These are phyloP conservation scores for Naganishia randhawae DNA, from an alignment of 768 basidiomycete species.

Conservation along the genomic window DNA sequence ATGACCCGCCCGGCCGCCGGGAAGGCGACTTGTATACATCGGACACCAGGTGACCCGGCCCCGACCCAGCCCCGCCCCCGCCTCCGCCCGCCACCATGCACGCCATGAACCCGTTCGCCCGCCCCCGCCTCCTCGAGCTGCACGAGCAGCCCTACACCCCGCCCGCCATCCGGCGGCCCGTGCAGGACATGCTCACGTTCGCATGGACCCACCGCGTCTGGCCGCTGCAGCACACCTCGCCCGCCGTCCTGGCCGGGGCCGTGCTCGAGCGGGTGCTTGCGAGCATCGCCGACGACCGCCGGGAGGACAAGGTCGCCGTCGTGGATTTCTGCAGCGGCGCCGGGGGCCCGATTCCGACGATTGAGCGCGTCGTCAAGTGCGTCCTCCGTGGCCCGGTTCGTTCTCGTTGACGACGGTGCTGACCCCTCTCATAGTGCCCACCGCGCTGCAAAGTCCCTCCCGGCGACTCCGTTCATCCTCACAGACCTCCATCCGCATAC, in stretches of 20 bases:
- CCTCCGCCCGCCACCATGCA: not conserved
- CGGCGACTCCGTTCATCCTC: conserved; percentile 36
- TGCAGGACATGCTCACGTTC: conserved; percentile 41
- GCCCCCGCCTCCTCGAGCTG: conserved; percentile 41
- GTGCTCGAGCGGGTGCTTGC: conserved; percentile 36
- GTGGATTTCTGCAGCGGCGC: conserved; percentile 48
- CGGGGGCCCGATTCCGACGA: conserved; percentile 41
- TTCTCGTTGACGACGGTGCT: not conserved
- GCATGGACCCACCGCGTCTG: conserved; percentile 40
- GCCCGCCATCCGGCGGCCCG: conserved; percentile 34
- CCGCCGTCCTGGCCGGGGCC: conserved; percentile 34
- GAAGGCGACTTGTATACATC: too few relatives aligned
- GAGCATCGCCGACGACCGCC: conserved; percentile 19
- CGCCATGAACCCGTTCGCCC: conserved; percentile 29
- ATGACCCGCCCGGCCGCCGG: too few relatives aligned
- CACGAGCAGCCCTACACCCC: conserved; percentile 44
- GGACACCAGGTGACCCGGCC: too few relatives aligned
- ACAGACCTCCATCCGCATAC: conserved; percentile 45
- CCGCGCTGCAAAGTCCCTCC: conserved; percentile 25
- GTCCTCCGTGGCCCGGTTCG: conserved; percentile 7
- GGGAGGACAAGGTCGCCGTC: conserved; percentile 30
- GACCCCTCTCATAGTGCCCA: conserved; percentile 25
- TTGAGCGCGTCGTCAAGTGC: conserved; percentile 47
- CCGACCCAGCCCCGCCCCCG: not conserved
- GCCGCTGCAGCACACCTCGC: conserved; percentile 34